These are phyloP conservation scores for Diplotaxis tenuifolia DNA, from an alignment of 345 rosid species.

Conservation along the genomic window DNA sequence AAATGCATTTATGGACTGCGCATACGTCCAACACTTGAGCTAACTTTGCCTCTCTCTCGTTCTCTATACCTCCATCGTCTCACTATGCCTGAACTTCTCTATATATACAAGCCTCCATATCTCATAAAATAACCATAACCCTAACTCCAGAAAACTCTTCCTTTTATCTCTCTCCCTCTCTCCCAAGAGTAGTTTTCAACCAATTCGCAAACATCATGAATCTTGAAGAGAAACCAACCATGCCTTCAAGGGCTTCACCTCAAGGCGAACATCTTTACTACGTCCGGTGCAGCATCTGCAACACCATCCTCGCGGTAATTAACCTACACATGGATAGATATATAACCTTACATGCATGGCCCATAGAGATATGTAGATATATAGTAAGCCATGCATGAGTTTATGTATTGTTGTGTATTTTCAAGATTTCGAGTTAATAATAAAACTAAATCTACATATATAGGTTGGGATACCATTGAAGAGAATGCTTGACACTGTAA, in stretches of 20 bases:
- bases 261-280: conserved; percentile 89
- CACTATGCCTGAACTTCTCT: conserved; percentile 19
- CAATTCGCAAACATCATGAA: conserved; percentile 41
- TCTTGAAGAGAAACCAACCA: conserved; percentile 63
- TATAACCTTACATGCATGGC: neutral
- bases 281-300: conserved; percentile 97
- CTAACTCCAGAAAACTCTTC: conserved; percentile 17
- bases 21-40: conserved; percentile 6
- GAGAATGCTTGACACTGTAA: conserved; percentile 82
- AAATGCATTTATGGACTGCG: conserved; percentile 16
- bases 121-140: conserved; percentile 24
- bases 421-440: neutral
- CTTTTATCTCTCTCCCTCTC: conserved; percentile 12
- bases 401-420: neutral
- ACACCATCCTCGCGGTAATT: conserved; percentile 94
- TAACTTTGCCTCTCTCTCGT: neutral
- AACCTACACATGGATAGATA: neutral
- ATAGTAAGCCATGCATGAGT: neutral
- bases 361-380: neutral
- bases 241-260: conserved; percentile 50
- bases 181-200: conserved; percentile 13
- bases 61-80: conserved; percentile 1
- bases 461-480: conserved; percentile 97
- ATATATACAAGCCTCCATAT: conserved; percentile 22
- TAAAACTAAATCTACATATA: conserved; percentile 3